Evolutionary conservation across 306 rosid genomes (phyloP).

Genomic region (Dalbergia cultrata): DNA sequence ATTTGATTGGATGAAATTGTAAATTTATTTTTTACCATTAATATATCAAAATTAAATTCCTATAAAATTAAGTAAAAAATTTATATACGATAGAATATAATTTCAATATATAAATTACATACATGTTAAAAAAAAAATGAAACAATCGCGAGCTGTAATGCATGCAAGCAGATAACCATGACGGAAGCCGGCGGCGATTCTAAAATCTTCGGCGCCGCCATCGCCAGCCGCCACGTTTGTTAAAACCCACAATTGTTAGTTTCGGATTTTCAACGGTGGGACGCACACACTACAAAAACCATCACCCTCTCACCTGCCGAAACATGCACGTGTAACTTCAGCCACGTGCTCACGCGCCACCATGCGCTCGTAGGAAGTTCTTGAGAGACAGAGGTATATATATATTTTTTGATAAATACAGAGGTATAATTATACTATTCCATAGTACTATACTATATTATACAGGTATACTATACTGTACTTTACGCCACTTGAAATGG

Average conservation of each 20-base stretch:
- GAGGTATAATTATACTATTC: neutral
- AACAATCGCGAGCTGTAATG: neutral
- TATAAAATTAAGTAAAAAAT: too few relatives aligned
- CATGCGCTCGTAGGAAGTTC: neutral
- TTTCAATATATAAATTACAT: too few relatives aligned
- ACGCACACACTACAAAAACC: neutral
- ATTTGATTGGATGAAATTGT: too few relatives aligned
- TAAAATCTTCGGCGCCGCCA: conserved; percentile 13
- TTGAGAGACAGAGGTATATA: neutral
- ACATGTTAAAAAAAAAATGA: neutral
- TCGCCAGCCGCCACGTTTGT: conserved; percentile 34
- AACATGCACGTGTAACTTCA: neutral
- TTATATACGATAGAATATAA: too few relatives aligned
- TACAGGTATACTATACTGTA: neutral
- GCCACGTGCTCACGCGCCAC: conserved; percentile 3
- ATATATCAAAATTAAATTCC: too few relatives aligned
- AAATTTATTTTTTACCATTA: too few relatives aligned
- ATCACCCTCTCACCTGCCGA: neutral
- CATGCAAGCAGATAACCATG: neutral
- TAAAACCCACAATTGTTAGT: neutral
- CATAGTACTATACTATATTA: neutral
- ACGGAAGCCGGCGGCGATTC: conserved; percentile 19
- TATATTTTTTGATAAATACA: too few relatives aligned
- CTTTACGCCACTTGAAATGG: conserved; percentile 8
- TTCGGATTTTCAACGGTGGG: neutral